Percentiles rank a stretch among this genome's conserved stretches.
Conservation (phyloP, 257 asterid genomes). For the Solanum pennellii region DNA sequence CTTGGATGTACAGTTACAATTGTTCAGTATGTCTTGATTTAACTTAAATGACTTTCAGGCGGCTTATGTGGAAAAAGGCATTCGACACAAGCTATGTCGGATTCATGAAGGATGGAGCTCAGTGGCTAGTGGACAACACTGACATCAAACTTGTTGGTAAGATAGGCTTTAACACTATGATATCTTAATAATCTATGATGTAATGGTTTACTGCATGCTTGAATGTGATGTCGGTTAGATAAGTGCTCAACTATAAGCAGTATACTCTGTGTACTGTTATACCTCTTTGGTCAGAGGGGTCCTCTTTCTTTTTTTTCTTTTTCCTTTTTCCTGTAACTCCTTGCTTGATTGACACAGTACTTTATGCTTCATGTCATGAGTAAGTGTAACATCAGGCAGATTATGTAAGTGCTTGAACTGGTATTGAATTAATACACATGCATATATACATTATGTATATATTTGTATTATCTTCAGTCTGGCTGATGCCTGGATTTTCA, state of each 20-base stretch:
- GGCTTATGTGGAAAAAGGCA: slow-evolving; percentile 76
- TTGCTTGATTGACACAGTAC: not conserved
- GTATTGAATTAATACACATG: not conserved
- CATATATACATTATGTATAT: not conserved
- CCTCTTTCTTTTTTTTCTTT: not conserved
- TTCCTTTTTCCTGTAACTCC: not conserved
- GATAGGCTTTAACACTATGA: not conserved
- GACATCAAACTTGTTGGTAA: slow-evolving; percentile 94
- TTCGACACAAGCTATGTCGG: slow-evolving; percentile 88
- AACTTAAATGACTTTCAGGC: slow-evolving; percentile 31
- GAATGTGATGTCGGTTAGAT: not conserved
- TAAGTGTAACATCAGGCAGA: not conserved
- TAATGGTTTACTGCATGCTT: not conserved
- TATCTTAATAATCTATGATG: not conserved
- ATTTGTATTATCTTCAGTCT: not conserved
- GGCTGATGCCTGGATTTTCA: not conserved
- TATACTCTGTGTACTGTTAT: not conserved
- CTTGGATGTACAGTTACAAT: not conserved
- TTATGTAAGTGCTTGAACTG: not conserved
- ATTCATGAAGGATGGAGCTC: slow-evolving; percentile 90
- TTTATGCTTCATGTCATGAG: not conserved
- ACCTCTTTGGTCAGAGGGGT: not conserved
- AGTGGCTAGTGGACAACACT: slow-evolving; percentile 92
- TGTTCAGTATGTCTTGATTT: not conserved
- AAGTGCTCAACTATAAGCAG: not conserved